Percentiles rank a stretch among this genome's conserved stretches.
phyloP scores from a whole-genome alignment of 371 early-diverging fungal species.

The Thermomucor indicae-seudaticae region DNA sequence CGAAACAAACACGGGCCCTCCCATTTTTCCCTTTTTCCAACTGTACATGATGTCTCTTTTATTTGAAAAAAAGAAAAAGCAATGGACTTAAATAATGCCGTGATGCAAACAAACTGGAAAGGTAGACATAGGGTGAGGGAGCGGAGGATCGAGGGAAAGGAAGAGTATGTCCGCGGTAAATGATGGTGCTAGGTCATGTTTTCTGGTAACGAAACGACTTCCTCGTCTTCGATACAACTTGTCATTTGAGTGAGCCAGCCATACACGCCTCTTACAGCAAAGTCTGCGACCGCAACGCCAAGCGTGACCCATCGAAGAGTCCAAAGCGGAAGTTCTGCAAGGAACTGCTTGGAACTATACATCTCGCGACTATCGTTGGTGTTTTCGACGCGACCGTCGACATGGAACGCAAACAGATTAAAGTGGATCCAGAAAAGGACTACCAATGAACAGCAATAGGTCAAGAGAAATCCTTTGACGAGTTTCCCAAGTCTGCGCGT shows the following conservation, averaged over 20 bases:
- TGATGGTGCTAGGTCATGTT: no score
- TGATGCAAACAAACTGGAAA: no score
- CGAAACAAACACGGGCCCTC: no score
- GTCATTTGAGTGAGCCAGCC: slow-evolving; percentile 21
- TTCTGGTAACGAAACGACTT: slow-evolving; percentile 23
- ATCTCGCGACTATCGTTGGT: slow-evolving; percentile 1
- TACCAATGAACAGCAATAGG: slow-evolving; percentile 44
- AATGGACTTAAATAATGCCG: no score
- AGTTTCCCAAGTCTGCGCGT: slow-evolving; percentile 15
- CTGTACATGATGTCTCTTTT: no score
- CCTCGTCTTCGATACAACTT: slow-evolving; percentile 36
- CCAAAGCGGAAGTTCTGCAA: slow-evolving; percentile 58
- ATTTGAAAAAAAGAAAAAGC: no score
- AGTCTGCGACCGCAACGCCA: slow-evolving; percentile 54
- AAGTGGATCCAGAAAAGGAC: slow-evolving; percentile 62
- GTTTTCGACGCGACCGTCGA: slow-evolving; percentile 15
- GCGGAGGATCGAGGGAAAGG: no score
- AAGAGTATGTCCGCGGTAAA: no score
- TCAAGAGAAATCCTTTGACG: slow-evolving; percentile 26
- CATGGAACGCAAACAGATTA: slow-evolving; percentile 56
- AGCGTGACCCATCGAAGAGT: slow-evolving; percentile 58
- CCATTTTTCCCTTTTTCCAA: no score
- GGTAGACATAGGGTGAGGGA: no score
- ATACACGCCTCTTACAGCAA: slow-evolving; percentile 33
- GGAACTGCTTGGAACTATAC: slow-evolving; percentile 38